phyloP scores from a whole-genome alignment of 352 stramenopile genomes.

The Globisporangium cylindrosporum region DNA sequence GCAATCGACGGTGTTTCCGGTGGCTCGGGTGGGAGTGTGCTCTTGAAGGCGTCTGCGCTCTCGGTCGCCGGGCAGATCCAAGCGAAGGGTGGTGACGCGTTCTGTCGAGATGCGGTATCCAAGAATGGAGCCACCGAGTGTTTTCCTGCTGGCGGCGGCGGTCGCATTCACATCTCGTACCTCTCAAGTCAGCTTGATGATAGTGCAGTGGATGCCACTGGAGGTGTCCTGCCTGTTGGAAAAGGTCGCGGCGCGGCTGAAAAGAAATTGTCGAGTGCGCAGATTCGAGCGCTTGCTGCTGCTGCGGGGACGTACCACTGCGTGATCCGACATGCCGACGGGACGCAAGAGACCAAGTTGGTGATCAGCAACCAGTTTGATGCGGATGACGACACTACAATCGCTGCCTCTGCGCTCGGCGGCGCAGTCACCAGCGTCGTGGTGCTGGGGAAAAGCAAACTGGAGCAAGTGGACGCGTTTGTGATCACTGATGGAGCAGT shows the following conservation, averaged over 20 bases:
- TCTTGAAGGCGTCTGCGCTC: slow-evolving; percentile 43
- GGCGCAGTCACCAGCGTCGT: slow-evolving; percentile 49
- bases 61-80: slow-evolving; percentile 43
- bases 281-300: slow-evolving; percentile 45
- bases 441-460: slow-evolving; percentile 17
- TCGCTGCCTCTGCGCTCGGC: slow-evolving; percentile 18
- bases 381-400: neutral
- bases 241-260: slow-evolving; percentile 24
- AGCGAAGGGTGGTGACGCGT: slow-evolving; percentile 49
- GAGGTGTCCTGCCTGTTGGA: slow-evolving; percentile 30
- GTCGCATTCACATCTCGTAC: slow-evolving; percentile 64
- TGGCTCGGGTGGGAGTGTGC: slow-evolving; percentile 55
- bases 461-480: slow-evolving; percentile 28
- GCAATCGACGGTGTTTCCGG: slow-evolving; percentile 37
- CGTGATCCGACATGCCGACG: slow-evolving; percentile 49
- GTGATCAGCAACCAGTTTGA: slow-evolving; percentile 41
- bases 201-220: slow-evolving; percentile 49
- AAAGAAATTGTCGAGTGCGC: slow-evolving; percentile 32
- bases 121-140: slow-evolving; percentile 36
- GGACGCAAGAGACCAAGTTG: slow-evolving; percentile 41
- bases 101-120: slow-evolving; percentile 28
- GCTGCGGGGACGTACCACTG: slow-evolving; percentile 63
- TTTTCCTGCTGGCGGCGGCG: slow-evolving; percentile 58
- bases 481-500: slow-evolving; percentile 47
- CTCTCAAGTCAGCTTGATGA: slow-evolving; percentile 65